These are phyloP conservation scores for Podospora appendiculata DNA, from an alignment of 495 filamentous ascomycete genomes.

Conservation along the genomic window DNA sequence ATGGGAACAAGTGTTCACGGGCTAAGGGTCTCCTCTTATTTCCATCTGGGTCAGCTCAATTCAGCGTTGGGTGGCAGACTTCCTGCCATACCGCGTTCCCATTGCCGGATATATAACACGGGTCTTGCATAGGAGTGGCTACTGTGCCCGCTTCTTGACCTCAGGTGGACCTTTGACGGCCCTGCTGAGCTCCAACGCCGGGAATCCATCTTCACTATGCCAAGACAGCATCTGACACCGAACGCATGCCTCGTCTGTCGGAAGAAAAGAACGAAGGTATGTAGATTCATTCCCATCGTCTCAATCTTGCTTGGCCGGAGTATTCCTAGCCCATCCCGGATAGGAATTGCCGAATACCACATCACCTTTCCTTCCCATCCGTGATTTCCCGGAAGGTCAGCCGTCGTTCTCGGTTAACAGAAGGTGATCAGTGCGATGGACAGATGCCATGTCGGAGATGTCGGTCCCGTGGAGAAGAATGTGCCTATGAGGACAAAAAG, in stretches of 20 bases:
- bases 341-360: not conserved
- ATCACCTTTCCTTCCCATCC: not conserved
- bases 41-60: not conserved
- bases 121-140: not conserved
- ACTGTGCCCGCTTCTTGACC: not conserved
- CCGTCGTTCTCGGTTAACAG: not conserved
- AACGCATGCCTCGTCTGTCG: conserved; percentile 22
- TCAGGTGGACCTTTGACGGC: not conserved
- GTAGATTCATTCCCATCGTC: not conserved
- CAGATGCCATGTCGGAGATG: conserved; percentile 21
- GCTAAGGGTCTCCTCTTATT: too few species aligned
- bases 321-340: not conserved
- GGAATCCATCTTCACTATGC: conserved; percentile 12
- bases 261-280: conserved; percentile 12
- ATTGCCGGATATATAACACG: not conserved
- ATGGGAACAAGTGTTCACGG: not conserved
- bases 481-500: conserved; percentile 24
- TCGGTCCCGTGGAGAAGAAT: conserved; percentile 21
- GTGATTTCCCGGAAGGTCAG: not conserved
- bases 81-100: not conserved
- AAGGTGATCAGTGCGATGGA: conserved; percentile 17
- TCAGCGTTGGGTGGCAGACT: not conserved
- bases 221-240: conserved; percentile 20
- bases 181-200: not conserved
- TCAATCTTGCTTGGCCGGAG: too few species aligned